phyloP scores from a whole-genome alignment of 148 eudicot species.

The Pharnaceum exiguum region DNA sequence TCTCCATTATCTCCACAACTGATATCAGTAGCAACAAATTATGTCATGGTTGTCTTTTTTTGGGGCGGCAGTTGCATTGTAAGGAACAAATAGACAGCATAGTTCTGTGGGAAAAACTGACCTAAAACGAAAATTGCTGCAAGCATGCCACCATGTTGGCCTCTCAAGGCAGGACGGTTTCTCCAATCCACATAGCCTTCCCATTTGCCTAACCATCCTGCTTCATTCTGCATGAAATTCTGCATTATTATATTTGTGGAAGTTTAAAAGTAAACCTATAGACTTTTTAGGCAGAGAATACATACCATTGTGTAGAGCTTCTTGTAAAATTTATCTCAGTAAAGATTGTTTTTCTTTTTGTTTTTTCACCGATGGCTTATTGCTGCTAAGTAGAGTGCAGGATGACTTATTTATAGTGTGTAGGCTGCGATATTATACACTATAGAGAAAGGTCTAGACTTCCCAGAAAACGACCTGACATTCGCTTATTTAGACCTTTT shows the following conservation, averaged over 20 bases:
- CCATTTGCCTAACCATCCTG: slow-evolving; percentile 29
- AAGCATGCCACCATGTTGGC: slow-evolving; percentile 60
- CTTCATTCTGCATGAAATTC: slow-evolving; percentile 36
- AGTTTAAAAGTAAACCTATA: not conserved
- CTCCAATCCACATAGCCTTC: slow-evolving; percentile 71
- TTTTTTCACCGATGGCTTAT: too few relatives aligned
- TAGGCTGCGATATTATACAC: slow-evolving; percentile 6
- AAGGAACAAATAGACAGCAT: not conserved
- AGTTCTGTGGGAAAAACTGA: slow-evolving; percentile 19
- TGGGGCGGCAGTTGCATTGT: not conserved
- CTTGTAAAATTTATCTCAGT: not conserved
- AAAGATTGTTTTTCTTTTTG: not conserved
- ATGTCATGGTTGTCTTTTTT: not conserved
- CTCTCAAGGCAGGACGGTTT: slow-evolving; percentile 50
- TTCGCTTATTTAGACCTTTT: slow-evolving; percentile 19
- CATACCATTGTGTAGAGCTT: slow-evolving; percentile 28
- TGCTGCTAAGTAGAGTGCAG: slow-evolving; percentile 4
- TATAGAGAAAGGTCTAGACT: slow-evolving; percentile 50
- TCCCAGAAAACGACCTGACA: slow-evolving; percentile 35
- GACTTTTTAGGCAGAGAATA: not conserved
- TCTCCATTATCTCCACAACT: slow-evolving; percentile 86
- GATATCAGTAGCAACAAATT: not conserved
- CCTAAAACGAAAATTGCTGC: slow-evolving; percentile 72
- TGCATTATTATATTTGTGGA: not conserved
- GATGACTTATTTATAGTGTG: slow-evolving; percentile 32